phyloP scores from a whole-genome alignment of 2,329 filamentous ascomycete species.

The Monosporascus ibericus region DNA sequence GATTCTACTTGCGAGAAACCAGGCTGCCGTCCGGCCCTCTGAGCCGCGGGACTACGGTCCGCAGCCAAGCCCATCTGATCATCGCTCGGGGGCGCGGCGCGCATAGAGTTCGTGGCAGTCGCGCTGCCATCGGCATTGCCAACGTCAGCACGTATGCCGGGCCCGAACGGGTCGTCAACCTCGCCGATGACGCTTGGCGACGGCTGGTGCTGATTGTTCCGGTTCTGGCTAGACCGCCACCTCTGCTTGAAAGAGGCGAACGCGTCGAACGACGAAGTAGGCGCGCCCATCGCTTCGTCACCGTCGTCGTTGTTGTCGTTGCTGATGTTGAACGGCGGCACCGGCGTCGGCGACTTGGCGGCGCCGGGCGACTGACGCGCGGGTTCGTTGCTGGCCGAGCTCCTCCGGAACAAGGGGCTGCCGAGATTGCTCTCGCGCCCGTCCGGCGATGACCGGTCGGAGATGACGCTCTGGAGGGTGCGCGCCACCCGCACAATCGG shows the following conservation, averaged over 20 bases:
- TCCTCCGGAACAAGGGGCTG: conserved; percentile 44
- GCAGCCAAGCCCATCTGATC: conserved; percentile 11
- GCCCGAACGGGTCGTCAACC: conserved; percentile 12
- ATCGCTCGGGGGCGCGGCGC: conserved; percentile 9
- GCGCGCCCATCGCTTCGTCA: conserved; percentile 1
- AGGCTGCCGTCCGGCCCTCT: conserved; percentile 7
- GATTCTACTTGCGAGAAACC: conserved; percentile 7
- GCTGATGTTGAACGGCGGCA: background rate
- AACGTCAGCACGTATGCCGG: conserved; percentile 8
- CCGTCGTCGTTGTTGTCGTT: background rate
- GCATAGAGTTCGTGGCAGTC: conserved; percentile 13
- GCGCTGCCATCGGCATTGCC: background rate
- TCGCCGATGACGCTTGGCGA: conserved; percentile 8
- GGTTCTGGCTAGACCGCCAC: conserved; percentile 13
- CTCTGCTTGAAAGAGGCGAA: conserved; percentile 13
- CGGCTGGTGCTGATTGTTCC: conserved; percentile 2
- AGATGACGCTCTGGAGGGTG: conserved; percentile 51
- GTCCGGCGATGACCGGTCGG: conserved; percentile 52
- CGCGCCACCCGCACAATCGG: conserved; percentile 54
- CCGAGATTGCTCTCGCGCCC: conserved; percentile 43
- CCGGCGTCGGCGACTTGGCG: conserved; percentile 17
- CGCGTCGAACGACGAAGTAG: conserved; percentile 10
- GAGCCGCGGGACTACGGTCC: conserved; percentile 6
- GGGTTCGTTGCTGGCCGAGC: conserved; percentile 25
- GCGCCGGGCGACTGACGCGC: conserved; percentile 16